Conservation (phyloP, 192 early-diverging fungal genomes). For the Coemansia sp. region DNA sequence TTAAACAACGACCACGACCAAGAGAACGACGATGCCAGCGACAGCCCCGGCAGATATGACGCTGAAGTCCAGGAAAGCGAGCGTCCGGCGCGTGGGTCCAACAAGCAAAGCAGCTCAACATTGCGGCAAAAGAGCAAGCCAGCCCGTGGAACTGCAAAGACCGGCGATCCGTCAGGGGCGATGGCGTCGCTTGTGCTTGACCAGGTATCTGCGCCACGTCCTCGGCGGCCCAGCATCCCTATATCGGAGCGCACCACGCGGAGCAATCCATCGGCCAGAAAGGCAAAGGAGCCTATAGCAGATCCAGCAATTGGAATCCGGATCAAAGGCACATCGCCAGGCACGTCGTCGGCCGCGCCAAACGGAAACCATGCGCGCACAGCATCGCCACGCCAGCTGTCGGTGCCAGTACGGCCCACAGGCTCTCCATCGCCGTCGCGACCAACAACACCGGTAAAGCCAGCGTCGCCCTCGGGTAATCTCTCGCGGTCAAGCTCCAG, state of each 20-base stretch:
- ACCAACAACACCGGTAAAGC: conserved; percentile 24
- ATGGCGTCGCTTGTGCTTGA: conserved; percentile 14
- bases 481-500: conserved; percentile 40
- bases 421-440: conserved; percentile 11
- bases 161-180: neutral
- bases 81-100: neutral
- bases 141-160: conserved; percentile 30
- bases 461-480: conserved; percentile 8
- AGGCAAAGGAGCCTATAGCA: neutral
- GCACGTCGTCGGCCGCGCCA: neutral
- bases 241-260: conserved; percentile 3
- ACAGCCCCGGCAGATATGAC: neutral
- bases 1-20: conserved; percentile 24
- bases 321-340: conserved; percentile 29
- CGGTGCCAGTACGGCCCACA: neutral
- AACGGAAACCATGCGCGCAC: neutral
- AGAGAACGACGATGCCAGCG: conserved; percentile 30
- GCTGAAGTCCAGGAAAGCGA: neutral
- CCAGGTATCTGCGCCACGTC: conserved; percentile 6
- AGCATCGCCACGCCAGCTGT: conserved; percentile 4
- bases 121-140: conserved; percentile 17
- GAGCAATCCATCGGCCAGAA: neutral
- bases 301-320: conserved; percentile 20
- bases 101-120: neutral
- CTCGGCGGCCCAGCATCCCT: conserved; percentile 13